Conservation (phyloP, 2,329 filamentous ascomycete species). For the Colletotrichum somersetense region DNA sequence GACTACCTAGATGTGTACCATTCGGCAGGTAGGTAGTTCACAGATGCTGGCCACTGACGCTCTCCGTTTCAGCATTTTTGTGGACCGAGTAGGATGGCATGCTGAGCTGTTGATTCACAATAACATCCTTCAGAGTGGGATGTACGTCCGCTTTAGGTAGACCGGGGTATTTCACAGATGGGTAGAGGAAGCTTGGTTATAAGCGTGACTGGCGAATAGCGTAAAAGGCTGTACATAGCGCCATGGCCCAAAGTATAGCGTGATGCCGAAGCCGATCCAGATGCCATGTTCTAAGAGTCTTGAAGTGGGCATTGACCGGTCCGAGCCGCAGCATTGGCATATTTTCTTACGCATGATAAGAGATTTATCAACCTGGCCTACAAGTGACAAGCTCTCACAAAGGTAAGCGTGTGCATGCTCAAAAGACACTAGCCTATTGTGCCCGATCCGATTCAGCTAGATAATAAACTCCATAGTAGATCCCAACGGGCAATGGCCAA, state of each 20-base stretch:
- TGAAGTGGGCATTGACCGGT: neutral
- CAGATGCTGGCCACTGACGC: neutral
- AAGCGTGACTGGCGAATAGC: too few species aligned
- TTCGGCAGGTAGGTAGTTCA: too few species aligned
- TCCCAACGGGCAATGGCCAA: constrained; percentile 7
- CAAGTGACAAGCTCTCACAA: neutral
- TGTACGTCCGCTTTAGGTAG: constrained; percentile 11
- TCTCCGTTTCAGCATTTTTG: constrained; percentile 1
- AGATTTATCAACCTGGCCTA: too few species aligned
- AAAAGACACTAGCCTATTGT: neutral
- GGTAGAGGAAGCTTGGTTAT: neutral
- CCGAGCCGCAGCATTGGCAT: neutral
- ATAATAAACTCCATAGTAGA: constrained; percentile 10
- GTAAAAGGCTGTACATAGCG: neutral
- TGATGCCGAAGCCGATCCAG: neutral
- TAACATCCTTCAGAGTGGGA: constrained; percentile 4
- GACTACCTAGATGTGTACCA: too few species aligned
- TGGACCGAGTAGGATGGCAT: constrained; percentile 3
- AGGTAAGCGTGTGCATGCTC: too few species aligned
- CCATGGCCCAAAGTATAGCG: neutral
- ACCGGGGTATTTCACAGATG: neutral
- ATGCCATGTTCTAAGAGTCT: neutral
- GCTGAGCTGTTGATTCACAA: constrained; percentile 26
- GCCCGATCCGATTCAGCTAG: neutral
- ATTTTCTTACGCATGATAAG: neutral